These are phyloP conservation scores for Aquilaria sinensis DNA, from an alignment of 345 rosid species.

Conservation along the genomic window DNA sequence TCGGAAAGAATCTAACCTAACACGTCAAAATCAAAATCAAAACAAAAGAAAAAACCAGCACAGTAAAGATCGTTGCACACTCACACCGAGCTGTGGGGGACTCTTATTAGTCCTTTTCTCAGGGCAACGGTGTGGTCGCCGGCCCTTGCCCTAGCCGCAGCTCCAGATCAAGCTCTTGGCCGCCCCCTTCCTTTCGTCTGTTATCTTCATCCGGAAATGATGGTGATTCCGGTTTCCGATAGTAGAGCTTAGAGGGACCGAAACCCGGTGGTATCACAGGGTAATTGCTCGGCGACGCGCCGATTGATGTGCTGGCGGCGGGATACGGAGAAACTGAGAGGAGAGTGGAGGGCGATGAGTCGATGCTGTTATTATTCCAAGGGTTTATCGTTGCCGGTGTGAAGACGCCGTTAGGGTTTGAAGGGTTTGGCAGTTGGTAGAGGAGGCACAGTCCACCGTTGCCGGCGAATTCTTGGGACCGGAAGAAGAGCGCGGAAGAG, in stretches of 20 bases:
- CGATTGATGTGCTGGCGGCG: conserved; percentile 14
- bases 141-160: conserved; percentile 68
- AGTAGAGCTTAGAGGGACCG: conserved; percentile 20
- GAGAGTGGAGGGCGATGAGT: conserved; percentile 42
- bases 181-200: conserved; percentile 23
- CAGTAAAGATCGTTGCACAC: conserved; percentile 14
- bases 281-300: background rate
- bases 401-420: conserved; percentile 38
- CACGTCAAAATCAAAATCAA: too few relatives aligned
- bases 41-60: too few relatives aligned
- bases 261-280: conserved; percentile 9
- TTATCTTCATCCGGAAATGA: conserved; percentile 11
- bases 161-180: conserved; percentile 83
- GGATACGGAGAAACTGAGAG: conserved; percentile 37
- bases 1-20: too few relatives aligned
- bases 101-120: background rate
- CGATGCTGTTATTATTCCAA: conserved; percentile 16
- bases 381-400: conserved; percentile 7
- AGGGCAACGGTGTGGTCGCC: conserved; percentile 15
- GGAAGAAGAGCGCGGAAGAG: conserved; percentile 27
- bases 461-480: conserved; percentile 39
- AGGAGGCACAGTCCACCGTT: conserved; percentile 47
- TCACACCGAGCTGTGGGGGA: conserved; percentile 10
- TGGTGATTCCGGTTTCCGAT: conserved; percentile 20
- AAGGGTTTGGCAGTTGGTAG: conserved; percentile 47